phyloP scores from a whole-genome alignment of 768 basidiomycete genomes.

The Lyophyllum atratum region DNA sequence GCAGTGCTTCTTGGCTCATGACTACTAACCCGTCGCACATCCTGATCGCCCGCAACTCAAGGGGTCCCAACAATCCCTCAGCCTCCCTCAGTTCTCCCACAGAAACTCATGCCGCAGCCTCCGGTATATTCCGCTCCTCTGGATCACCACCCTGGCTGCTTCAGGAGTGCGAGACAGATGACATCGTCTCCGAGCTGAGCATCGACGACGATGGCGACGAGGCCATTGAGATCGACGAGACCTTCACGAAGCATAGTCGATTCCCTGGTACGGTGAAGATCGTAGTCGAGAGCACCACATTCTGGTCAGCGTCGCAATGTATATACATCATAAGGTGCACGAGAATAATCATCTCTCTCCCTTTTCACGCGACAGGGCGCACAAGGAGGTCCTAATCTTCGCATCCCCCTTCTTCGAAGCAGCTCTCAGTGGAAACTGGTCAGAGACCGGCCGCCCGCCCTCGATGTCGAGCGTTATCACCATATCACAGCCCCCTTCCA shows the following conservation, averaged over 20 bases:
- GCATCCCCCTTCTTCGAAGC: slow-evolving; percentile 96
- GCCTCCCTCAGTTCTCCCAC: slow-evolving; percentile 83
- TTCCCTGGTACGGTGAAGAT: slow-evolving; percentile 92
- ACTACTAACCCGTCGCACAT: slow-evolving; percentile 83
- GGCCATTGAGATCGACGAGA: slow-evolving; percentile 78
- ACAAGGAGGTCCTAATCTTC: slow-evolving; percentile 89
- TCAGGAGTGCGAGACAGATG: slow-evolving; percentile 73
- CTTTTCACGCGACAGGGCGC: slow-evolving; percentile 58
- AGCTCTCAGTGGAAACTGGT: slow-evolving; percentile 89
- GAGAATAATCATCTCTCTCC: slow-evolving; percentile 7
- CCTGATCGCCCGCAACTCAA: slow-evolving; percentile 84
- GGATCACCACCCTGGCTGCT: slow-evolving; percentile 81
- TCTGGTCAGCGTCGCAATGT: slow-evolving; percentile 64
- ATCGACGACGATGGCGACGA: slow-evolving; percentile 65
- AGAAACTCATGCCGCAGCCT: slow-evolving; percentile 85
- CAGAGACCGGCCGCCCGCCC: slow-evolving; percentile 79
- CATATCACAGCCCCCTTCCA: slow-evolving; percentile 71
- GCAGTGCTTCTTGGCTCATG: too few species aligned
- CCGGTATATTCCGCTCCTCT: slow-evolving; percentile 81
- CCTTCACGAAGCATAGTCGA: slow-evolving; percentile 65
- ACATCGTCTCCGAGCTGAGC: slow-evolving; percentile 68
- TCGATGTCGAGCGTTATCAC: slow-evolving; percentile 86
- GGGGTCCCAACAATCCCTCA: slow-evolving; percentile 73
- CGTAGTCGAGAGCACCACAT: slow-evolving; percentile 84
- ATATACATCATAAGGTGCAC: neutral